phyloP scores from a whole-genome alignment of 768 basidiomycete genomes.

The Panaeolus cyanescens region DNA sequence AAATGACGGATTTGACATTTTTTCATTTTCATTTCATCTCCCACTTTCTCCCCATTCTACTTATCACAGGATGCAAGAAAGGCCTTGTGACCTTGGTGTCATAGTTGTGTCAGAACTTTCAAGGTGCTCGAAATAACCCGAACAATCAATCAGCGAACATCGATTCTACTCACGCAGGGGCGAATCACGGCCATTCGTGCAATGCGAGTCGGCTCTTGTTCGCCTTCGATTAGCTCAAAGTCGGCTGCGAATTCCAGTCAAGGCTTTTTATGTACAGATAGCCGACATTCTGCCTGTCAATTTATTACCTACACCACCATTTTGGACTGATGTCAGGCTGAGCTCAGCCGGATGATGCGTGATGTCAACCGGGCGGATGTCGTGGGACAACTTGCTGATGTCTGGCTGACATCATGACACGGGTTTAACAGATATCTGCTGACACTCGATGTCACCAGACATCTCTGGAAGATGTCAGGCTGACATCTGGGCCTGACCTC shows the following conservation, averaged over 20 bases:
- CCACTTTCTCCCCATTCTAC: not conserved
- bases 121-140: conserved; percentile 8
- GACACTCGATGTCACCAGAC: too few species aligned
- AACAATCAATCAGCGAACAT: conserved; percentile 12
- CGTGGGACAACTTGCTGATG: too few species aligned
- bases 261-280: conserved; percentile 5
- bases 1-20: not conserved
- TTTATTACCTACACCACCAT: not conserved
- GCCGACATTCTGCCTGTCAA: conserved; percentile 15
- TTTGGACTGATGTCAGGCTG: too few species aligned
- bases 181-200: not conserved
- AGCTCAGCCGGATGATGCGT: too few species aligned
- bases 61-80: not conserved
- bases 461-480: too few species aligned
- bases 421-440: too few species aligned
- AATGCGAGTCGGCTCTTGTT: conserved; percentile 11
- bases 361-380: too few species aligned
- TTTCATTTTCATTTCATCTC: not conserved
- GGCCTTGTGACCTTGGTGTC: conserved; percentile 1
- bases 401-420: too few species aligned
- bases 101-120: not conserved
- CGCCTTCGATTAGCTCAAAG: conserved; percentile 8
- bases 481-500: too few species aligned
- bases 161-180: not conserved
- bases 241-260: not conserved